phyloP scores from a whole-genome alignment of 208 protist genomes.

The Tetramitus jugosus region DNA sequence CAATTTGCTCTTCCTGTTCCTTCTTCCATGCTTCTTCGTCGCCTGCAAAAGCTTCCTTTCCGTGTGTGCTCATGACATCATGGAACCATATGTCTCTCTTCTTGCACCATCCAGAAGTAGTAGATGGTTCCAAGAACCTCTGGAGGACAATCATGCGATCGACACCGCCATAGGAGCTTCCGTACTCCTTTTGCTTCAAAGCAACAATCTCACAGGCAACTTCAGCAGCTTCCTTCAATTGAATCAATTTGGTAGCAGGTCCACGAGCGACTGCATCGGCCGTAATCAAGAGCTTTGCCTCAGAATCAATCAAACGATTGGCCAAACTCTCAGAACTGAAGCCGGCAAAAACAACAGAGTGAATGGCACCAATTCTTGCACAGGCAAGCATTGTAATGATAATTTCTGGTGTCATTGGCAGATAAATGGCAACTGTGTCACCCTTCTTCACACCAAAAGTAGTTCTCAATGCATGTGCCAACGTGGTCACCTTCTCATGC shows the following conservation, averaged over 20 bases:
- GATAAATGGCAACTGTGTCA: slow-evolving; percentile 86
- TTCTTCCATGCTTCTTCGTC: slow-evolving; percentile 39
- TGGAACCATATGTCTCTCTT: slow-evolving; percentile 60
- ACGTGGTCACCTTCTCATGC: slow-evolving; percentile 58
- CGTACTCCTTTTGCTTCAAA: slow-evolving; percentile 12
- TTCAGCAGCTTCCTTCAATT: slow-evolving; percentile 73
- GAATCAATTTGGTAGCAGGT: slow-evolving; percentile 64
- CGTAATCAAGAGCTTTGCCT: slow-evolving; percentile 60
- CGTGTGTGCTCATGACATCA: slow-evolving; percentile 34
- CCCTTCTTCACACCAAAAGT: slow-evolving; percentile 74
- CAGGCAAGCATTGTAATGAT: slow-evolving; percentile 87
- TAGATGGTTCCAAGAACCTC: neutral
- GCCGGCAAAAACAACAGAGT: slow-evolving; percentile 67
- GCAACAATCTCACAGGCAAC: slow-evolving; percentile 41
- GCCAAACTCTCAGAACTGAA: slow-evolving; percentile 59
- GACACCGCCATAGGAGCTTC: neutral
- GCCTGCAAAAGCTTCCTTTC: slow-evolving; percentile 26
- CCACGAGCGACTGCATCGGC: slow-evolving; percentile 66
- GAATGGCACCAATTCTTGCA: slow-evolving; percentile 86
- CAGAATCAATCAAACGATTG: slow-evolving; percentile 52
- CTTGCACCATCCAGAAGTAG: slow-evolving; percentile 43
- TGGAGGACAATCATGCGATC: neutral
- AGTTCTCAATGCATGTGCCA: slow-evolving; percentile 74
- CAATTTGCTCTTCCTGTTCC: slow-evolving; percentile 50
- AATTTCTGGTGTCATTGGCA: slow-evolving; percentile 87